Base-by-base conservation (phyloP, 116 monocot genomes). In the Papilionanthe hybrid region DNA sequence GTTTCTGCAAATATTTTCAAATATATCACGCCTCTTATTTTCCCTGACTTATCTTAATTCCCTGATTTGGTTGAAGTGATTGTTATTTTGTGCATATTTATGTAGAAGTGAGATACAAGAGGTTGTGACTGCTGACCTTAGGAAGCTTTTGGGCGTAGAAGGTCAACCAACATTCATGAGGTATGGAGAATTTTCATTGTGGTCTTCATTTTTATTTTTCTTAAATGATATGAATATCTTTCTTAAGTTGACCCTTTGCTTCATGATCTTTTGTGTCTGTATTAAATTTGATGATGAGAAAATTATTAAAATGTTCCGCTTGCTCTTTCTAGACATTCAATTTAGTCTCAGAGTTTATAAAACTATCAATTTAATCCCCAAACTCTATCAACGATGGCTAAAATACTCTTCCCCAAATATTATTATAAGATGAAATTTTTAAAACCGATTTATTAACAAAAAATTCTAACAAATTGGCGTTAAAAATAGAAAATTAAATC, bases 111-210 rank as follows among this genome's bases (percentile, higher is more conserved):
- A 90, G 82, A 80, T 97, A 80, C 88, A 92, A 81, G 83, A 97
- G 80, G 83, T 90, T 79, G 94, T 92, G 80, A 81, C 87, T 78
- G 79, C 92, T 75, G 94, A 97, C 72, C 94, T 97, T 73, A 86
- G 53, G 50, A 92, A 88, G 41, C 76, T 97, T 29, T 80, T 97
- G 82, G 97, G 94, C 76, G 87, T 69, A 30, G 91, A 91, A 78
- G 97, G 94, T 20, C 86, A 88, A 47, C 94, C 94, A 55, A 86
- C 81, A 65, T 91, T 92, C 88, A 74, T 93, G 13, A 96, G 92
- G 93, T 96, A 89, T 85, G 87, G 28, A 65, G 12, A 45, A 55
- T 43, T 28, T 55, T 76, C 32, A 9, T 76, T 6, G 13, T 12
- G 3, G 7, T 75, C 42, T 45, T 53, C 1, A 18, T 53, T 76